Percentiles rank a stretch among this genome's conserved stretches.
Evolutionary conservation across 2,329 filamentous ascomycete genomes (phyloP).

Genomic region (Metarhizium sp.): DNA sequence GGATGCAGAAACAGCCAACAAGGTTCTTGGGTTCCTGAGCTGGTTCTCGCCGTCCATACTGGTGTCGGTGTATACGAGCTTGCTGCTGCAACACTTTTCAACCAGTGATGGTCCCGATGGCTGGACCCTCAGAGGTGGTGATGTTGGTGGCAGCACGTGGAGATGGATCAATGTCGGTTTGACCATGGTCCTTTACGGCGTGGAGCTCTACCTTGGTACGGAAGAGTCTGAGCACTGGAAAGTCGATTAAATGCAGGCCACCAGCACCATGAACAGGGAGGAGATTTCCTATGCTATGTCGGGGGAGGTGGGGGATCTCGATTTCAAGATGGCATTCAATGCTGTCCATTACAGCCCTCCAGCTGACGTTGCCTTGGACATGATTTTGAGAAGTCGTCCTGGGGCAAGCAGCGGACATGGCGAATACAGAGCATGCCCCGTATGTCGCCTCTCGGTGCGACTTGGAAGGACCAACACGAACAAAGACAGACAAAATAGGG

Average conservation of each 20-base stretch:
- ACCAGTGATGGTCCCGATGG: constrained; percentile 60
- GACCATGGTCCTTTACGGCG: constrained; percentile 81
- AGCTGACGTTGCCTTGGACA: not conserved
- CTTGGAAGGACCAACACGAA: not conserved
- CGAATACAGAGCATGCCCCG: not conserved
- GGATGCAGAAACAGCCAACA: constrained; percentile 73
- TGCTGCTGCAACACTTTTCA: constrained; percentile 92
- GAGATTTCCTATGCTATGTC: not conserved
- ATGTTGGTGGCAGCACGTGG: constrained; percentile 75
- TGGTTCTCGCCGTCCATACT: constrained; percentile 94
- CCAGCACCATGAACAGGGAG: not conserved
- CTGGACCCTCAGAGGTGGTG: constrained; percentile 80
- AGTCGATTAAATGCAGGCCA: constrained; percentile 57
- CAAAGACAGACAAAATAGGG: not conserved
- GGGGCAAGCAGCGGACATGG: not conserved
- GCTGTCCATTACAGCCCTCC: not conserved
- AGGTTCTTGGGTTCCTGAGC: constrained; percentile 71
- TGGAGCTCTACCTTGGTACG: constrained; percentile 81
- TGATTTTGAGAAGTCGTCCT: not conserved
- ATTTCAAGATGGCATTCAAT: not conserved
- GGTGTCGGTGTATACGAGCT: constrained; percentile 91
- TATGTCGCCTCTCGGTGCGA: not conserved
- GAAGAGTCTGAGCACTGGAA: constrained; percentile 93
- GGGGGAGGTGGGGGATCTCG: not conserved
- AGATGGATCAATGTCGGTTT: constrained; percentile 86